These are phyloP conservation scores for Tolypocladium tundrense DNA, from an alignment of 2,329 filamentous ascomycete genomes.

Conservation along the genomic window DNA sequence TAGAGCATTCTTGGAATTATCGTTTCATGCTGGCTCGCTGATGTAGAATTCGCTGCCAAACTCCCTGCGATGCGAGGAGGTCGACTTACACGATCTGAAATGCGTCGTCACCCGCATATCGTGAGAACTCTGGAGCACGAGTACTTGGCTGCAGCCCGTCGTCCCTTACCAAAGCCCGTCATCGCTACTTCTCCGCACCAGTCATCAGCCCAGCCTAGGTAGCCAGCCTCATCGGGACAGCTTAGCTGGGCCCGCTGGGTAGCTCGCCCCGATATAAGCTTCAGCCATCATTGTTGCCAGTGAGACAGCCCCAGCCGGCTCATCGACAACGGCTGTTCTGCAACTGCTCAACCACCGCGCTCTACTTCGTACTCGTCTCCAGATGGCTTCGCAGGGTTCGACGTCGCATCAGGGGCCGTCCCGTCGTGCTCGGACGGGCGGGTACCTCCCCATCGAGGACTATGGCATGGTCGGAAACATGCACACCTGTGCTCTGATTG, in stretches of 20 bases:
- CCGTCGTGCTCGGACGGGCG: constrained; percentile 26
- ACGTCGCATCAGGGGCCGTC: constrained; percentile 20
- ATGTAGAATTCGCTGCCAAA: too few relatives aligned
- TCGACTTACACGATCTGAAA: not conserved
- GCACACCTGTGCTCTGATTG: constrained; percentile 66
- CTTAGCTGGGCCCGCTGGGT: not conserved
- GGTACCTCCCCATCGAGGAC: constrained; percentile 58
- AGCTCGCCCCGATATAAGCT: not conserved
- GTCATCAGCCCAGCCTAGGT: not conserved
- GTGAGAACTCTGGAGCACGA: not conserved
- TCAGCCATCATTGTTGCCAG: not conserved
- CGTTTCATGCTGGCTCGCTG: not conserved
- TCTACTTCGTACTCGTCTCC: not conserved
- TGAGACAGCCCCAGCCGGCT: not conserved
- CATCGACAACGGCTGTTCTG: not conserved
- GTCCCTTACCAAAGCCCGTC: not conserved
- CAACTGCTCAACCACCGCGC: not conserved
- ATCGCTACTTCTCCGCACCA: not conserved
- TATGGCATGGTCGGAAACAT: constrained; percentile 77
- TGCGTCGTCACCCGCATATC: not conserved
- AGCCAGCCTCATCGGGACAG: not conserved
- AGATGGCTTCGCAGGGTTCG: constrained; percentile 23
- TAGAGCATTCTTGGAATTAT: not conserved
- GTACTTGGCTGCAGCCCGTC: not conserved
- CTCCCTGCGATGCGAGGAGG: not conserved